These are phyloP conservation scores for Monosporozyma servazzii DNA, from an alignment of 805 yeast genomes.

Conservation along the genomic window DNA sequence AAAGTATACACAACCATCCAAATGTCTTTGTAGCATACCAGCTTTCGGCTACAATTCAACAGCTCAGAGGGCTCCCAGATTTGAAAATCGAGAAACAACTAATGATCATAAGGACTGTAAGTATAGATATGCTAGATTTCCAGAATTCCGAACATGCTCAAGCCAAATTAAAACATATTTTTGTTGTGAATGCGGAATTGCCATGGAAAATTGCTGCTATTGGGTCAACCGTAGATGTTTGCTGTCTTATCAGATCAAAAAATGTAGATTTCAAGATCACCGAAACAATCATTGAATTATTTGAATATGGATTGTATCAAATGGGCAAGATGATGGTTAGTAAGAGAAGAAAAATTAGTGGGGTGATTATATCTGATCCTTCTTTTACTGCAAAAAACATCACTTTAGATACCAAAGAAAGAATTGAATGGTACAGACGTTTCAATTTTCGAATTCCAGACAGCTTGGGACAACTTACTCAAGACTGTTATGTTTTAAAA, in stretches of 20 bases:
- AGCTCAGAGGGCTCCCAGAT: constrained; percentile 66
- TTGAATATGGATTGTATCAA: constrained; percentile 57
- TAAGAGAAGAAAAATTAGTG: constrained; percentile 55
- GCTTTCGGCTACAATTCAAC: constrained; percentile 70
- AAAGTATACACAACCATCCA: constrained; percentile 83
- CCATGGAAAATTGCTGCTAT: constrained; percentile 87
- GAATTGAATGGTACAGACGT: constrained; percentile 69
- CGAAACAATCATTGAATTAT: constrained; percentile 37
- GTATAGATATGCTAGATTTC: constrained; percentile 79
- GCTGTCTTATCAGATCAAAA: neutral
- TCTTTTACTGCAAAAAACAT: constrained; percentile 17
- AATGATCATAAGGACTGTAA: constrained; percentile 75
- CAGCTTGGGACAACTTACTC: constrained; percentile 66
- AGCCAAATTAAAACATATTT: constrained; percentile 90
- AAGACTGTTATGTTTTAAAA: constrained; percentile 67
- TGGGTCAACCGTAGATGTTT: constrained; percentile 54
- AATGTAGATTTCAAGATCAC: neutral
- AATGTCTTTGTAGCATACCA: constrained; percentile 67
- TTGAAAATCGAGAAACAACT: constrained; percentile 60
- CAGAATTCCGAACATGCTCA: constrained; percentile 90
- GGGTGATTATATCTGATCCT: constrained; percentile 13
- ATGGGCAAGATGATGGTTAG: constrained; percentile 51
- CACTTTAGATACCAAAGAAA: constrained; percentile 26
- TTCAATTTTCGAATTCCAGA: constrained; percentile 59
- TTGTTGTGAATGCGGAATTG: constrained; percentile 78